Evolutionary conservation across 169 alveolate species (phyloP), one percentile per base, ranked within the genome.

Genomic region (Plasmodium gaboni): DNA sequence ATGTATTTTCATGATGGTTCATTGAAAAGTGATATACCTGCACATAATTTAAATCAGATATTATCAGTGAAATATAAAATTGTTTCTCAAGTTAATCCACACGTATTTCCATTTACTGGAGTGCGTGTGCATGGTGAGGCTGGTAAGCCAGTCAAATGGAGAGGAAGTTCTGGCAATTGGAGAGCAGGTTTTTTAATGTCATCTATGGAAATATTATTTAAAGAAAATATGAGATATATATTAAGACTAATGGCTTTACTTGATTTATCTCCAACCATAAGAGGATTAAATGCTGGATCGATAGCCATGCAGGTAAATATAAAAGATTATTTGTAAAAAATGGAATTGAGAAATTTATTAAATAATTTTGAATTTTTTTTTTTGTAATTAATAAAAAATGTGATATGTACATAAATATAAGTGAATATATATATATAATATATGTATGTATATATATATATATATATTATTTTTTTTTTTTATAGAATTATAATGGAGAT

Each of bases 401-500:
- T 38, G 46, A 22, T 57, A 15, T 57, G 65, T 57, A 57, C 22
- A 60, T 60, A 60, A 17, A 17, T 60, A 26, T 0, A 59, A 1
- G 8, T 17, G 9, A 0, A 59, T 17, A 12, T 59, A 59, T 59
- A 17, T 15, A 51, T 13, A 53, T 53, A 15, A n/a, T 53, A 53
- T 17, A 53, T 17, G 4, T 9, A 59, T 26, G 1, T 19, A 10
- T 12, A 8, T 10, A n/a, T 55, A n/a, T 19, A 10, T 61, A 17
- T 17, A 6, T 61, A 61, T 65, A 65, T 17, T 71, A 15, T 46
- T 19, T 60, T 26, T 42, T 28, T 17, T 1, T 57, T 46, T 65
- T 26, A n/a, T 90, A 92, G 94, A 87, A 90, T 9, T 92, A 92
- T 93, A 73, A 89, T 32, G 95, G 95, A 17, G 95, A 92, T 64